Evolutionary conservation across 192 early-diverging fungal genomes (phyloP).

Genomic region (Backusella tuberculispora): DNA sequence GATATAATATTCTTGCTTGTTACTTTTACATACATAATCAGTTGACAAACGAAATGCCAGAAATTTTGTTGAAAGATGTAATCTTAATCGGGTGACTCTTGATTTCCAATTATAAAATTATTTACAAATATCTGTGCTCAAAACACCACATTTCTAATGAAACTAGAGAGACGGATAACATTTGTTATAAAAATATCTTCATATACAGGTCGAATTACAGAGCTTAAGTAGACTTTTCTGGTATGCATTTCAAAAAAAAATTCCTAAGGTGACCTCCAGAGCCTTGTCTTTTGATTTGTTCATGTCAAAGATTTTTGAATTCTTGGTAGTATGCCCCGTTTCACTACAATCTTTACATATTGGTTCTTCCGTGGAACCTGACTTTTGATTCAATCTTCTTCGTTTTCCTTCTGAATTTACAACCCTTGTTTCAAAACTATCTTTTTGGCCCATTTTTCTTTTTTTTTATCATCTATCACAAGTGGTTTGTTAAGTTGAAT

Average conservation of each 20-base stretch:
- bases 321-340: too few species aligned
- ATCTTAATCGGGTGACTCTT: neutral
- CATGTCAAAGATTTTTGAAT: too few species aligned
- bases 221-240: too few species aligned
- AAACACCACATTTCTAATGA: neutral
- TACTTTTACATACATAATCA: neutral
- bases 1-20: neutral
- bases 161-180: neutral
- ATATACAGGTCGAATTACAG: neutral
- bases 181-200: neutral
- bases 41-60: neutral
- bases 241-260: too few species aligned
- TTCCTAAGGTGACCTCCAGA: neutral
- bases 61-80: neutral
- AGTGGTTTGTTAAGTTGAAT: too few species aligned
- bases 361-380: neutral
- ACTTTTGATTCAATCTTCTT: neutral
- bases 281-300: too few species aligned
- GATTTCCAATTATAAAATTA: neutral
- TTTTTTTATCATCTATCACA: neutral
- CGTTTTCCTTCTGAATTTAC: neutral
- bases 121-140: neutral
- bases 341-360: neutral
- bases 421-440: neutral
- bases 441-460: neutral